These are phyloP conservation scores for Zalaria sp. DNA, from an alignment of 2,329 filamentous ascomycete genomes.

Conservation along the genomic window DNA sequence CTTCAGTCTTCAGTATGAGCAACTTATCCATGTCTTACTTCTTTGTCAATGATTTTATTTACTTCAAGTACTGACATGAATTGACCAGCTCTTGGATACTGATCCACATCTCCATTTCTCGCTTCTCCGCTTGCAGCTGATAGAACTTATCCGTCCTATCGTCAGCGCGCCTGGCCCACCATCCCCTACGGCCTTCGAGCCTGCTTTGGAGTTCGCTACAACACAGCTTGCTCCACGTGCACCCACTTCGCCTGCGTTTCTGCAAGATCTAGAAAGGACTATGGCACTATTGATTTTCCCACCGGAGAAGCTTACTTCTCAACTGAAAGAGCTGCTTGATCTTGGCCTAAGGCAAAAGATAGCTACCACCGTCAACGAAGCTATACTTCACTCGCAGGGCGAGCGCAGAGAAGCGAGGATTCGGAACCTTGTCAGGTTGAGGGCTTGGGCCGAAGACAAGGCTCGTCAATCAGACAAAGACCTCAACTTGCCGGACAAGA, in stretches of 20 bases:
- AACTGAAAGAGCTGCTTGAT: conserved; percentile 62
- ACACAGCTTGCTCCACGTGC: conserved; percentile 77
- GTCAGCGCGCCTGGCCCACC: conserved; percentile 10
- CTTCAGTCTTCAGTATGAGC: conserved; percentile 85
- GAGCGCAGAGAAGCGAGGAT: conserved; percentile 68
- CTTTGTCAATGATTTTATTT: background rate
- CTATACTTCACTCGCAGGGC: conserved; percentile 63
- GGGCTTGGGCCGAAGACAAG: conserved; percentile 69
- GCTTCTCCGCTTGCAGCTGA: conserved; percentile 75
- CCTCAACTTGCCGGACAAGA: conserved; percentile 22
- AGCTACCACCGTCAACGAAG: conserved; percentile 80
- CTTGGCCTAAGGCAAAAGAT: conserved; percentile 68
- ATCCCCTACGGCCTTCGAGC: conserved; percentile 58
- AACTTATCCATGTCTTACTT: conserved; percentile 11
- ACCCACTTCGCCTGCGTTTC: conserved; percentile 64
- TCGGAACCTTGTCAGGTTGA: conserved; percentile 62
- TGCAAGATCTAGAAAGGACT: conserved; percentile 78
- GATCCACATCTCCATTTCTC: conserved; percentile 79
- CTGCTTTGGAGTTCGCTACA: conserved; percentile 76
- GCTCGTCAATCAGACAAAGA: conserved; percentile 31
- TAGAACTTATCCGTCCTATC: conserved; percentile 78
- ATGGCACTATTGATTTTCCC: conserved; percentile 88
- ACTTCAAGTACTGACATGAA: conserved; percentile 3
- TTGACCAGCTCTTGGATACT: conserved; percentile 64
- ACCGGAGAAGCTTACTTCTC: conserved; percentile 61